Percentiles rank a stretch among this genome's conserved stretches.
These are phyloP conservation scores for Vitis rotundifolia DNA, from an alignment of 164 flowering plant genomes.

Conservation along the genomic window DNA sequence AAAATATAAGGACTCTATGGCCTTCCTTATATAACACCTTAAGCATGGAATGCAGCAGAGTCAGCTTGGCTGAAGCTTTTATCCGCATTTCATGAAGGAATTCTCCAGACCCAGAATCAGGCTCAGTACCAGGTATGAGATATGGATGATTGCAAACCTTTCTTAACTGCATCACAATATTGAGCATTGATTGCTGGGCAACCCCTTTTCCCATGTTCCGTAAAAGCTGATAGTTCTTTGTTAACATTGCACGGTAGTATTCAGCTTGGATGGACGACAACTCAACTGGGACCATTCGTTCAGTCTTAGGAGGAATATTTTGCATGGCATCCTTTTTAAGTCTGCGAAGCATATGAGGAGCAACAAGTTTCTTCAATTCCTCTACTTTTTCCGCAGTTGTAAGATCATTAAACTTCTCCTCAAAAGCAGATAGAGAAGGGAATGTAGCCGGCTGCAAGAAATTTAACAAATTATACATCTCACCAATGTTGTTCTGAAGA, in stretches of 20 bases:
- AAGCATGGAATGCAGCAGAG: conserved; percentile 93
- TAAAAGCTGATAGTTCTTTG: conserved; percentile 91
- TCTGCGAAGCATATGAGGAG: conserved; percentile 99
- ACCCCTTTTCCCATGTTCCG: conserved; percentile 94
- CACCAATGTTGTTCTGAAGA: conserved; percentile 96
- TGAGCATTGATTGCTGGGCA: conserved; percentile 95
- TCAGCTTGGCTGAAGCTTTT: conserved; percentile 97
- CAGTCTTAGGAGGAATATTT: conserved; percentile 97
- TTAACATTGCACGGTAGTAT: conserved; percentile 98
- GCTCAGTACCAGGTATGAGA: conserved; percentile 97
- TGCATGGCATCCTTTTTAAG: conserved; percentile 98
- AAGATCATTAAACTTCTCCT: conserved; percentile 91
- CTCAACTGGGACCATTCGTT: conserved; percentile 97
- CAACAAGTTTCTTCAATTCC: conserved; percentile 95
- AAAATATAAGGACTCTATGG: conserved; percentile 92
- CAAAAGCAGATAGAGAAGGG: conserved; percentile 88
- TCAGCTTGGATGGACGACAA: conserved; percentile 96
- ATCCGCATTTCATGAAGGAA: conserved; percentile 99
- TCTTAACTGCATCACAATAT: conserved; percentile 96
- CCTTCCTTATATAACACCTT: conserved; percentile 76
- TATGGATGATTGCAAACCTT: conserved; percentile 99
- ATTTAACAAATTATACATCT: conserved; percentile 92
- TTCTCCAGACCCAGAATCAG: conserved; percentile 86
- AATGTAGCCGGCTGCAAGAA: conserved; percentile 96
- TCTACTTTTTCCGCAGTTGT: conserved; percentile 94